phyloP scores from a whole-genome alignment of 1,284 basidiomycete species.

The Rhodotorula glutinis region DNA sequence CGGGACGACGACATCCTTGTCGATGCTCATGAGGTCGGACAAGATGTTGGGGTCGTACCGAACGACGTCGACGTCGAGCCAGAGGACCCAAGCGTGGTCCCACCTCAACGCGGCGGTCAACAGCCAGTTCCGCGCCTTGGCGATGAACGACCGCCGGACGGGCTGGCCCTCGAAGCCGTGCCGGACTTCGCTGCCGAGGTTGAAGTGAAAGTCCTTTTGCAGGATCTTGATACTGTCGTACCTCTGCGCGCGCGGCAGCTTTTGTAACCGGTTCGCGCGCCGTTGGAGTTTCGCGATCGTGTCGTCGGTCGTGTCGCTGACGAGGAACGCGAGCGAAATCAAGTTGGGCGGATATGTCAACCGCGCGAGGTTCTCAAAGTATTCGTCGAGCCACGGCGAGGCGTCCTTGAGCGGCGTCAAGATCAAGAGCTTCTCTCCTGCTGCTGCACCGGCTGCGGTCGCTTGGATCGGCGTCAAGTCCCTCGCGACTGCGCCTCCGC shows the following conservation, averaged over 20 bases:
- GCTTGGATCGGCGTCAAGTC: constrained; percentile 25
- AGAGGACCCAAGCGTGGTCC: constrained; percentile 31
- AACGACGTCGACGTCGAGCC: constrained; percentile 38
- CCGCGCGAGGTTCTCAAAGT: constrained; percentile 28
- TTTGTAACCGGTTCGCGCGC: constrained; percentile 8
- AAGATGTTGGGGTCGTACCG: constrained; percentile 33
- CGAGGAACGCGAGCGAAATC: constrained; percentile 37
- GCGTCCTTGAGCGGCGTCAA: constrained; percentile 34
- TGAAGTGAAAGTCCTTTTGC: constrained; percentile 27
- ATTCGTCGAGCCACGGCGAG: constrained; percentile 25
- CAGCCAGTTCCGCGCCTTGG: constrained; percentile 31
- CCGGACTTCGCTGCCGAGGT: constrained; percentile 18
- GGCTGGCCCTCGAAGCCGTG: constrained; percentile 35
- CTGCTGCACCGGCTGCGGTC: constrained; percentile 4
- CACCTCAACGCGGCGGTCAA: constrained; percentile 14
- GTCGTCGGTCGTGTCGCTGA: constrained; percentile 29
- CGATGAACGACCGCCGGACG: constrained; percentile 29
- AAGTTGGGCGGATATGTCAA: constrained; percentile 17
- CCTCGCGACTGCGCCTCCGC: background rate
- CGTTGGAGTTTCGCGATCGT: constrained; percentile 20
- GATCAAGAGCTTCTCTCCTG: constrained; percentile 22
- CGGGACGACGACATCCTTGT: constrained; percentile 33
- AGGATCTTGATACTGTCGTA: constrained; percentile 31
- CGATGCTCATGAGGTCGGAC: constrained; percentile 29
- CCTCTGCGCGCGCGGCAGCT: constrained; percentile 3